Percentiles rank a stretch among this genome's conserved stretches.
Conservation (phyloP, 2,329 filamentous ascomycete genomes). For the Pochonia chlamydosporia region DNA sequence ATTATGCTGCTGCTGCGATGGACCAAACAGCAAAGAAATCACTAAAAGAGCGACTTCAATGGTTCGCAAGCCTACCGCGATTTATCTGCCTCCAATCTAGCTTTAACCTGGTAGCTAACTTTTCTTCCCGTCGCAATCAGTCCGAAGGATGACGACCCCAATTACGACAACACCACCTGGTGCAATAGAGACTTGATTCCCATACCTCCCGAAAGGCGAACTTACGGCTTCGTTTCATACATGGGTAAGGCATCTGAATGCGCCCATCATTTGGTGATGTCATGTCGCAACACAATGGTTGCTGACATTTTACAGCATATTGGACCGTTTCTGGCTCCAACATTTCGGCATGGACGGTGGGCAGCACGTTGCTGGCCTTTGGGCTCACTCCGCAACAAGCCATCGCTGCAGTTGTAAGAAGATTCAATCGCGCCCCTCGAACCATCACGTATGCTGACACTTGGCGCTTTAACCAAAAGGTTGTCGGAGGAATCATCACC, state of each 20-base stretch:
- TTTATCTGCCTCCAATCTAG: too few species aligned
- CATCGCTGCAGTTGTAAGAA: conserved; percentile 18
- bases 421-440: neutral
- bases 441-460: neutral
- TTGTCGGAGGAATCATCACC: conserved; percentile 15
- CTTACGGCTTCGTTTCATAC: conserved; percentile 19
- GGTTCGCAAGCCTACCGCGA: too few species aligned
- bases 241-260: conserved; percentile 14
- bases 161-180: conserved; percentile 25
- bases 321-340: conserved; percentile 18
- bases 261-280: neutral
- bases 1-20: too few species aligned
- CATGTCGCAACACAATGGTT: neutral
- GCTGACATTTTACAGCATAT: conserved; percentile 10
- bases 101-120: too few species aligned
- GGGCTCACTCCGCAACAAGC: conserved; percentile 21
- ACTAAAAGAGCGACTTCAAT: too few species aligned
- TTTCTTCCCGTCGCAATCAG: conserved; percentile 1
- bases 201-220: conserved; percentile 19
- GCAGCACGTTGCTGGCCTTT: conserved; percentile 18
- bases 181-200: conserved; percentile 26
- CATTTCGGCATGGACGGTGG: conserved; percentile 19
- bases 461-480: neutral
- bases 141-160: conserved; percentile 20
- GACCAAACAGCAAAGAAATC: too few species aligned